Conservation (phyloP, 177 flowering plant species). For the Vitis hybrid region DNA sequence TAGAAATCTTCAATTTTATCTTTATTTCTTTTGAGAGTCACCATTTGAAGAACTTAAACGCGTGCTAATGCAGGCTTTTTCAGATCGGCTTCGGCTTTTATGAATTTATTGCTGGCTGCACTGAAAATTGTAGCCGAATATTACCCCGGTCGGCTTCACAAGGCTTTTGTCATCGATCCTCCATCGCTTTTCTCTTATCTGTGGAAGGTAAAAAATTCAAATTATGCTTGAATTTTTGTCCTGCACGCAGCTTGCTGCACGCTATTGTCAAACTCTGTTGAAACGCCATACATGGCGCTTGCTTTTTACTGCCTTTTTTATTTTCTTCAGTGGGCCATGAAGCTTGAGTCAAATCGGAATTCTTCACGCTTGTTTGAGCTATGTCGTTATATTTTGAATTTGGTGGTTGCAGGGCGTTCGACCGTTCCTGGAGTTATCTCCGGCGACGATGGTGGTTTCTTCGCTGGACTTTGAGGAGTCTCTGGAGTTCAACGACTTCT, state of each 20-base stretch:
- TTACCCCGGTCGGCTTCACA: conserved; percentile 82
- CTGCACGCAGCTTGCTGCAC: background rate
- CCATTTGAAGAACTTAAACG: background rate
- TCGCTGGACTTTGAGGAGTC: conserved; percentile 78
- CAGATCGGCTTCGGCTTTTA: conserved; percentile 93
- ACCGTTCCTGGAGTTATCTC: conserved; percentile 79
- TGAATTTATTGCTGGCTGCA: conserved; percentile 70
- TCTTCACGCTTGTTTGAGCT: background rate
- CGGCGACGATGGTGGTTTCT: conserved; percentile 61
- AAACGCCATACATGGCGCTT: background rate
- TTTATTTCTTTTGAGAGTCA: background rate
- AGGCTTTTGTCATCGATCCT: conserved; percentile 88
- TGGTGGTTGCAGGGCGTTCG: conserved; percentile 48
- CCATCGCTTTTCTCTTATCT: conserved; percentile 88
- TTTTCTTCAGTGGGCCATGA: background rate
- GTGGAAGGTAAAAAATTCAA: conserved; percentile 76
- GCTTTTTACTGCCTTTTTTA: background rate
- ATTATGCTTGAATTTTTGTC: background rate
- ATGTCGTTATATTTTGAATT: conserved; percentile 11
- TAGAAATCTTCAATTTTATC: background rate
- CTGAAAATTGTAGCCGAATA: conserved; percentile 77
- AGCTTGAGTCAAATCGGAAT: conserved; percentile 14
- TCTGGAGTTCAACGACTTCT: conserved; percentile 58
- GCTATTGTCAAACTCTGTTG: background rate
- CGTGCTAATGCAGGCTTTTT: conserved; percentile 77